Percentiles rank a stretch among this genome's conserved stretches.
Conservation (phyloP, 441 rosid species). For the Daphne laureola region DNA sequence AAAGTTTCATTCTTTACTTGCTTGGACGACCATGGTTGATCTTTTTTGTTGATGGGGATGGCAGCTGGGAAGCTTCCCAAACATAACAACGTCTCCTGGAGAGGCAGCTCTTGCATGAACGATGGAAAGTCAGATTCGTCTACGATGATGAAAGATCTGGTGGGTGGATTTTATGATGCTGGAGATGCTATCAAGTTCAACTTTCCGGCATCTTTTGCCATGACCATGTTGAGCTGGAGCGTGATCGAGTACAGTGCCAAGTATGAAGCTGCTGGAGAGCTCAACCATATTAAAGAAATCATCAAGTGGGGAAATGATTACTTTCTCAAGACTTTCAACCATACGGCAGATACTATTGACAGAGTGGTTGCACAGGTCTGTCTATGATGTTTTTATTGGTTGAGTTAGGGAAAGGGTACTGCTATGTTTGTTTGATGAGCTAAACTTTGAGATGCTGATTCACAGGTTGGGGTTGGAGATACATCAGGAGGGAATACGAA, state of each 20-base stretch:
- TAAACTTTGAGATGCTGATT: neutral
- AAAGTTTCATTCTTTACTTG: neutral
- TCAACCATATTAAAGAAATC: slow-evolving; percentile 56
- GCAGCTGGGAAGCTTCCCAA: slow-evolving; percentile 79
- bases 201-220: slow-evolving; percentile 71
- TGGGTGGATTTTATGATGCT: slow-evolving; percentile 84
- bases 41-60: neutral
- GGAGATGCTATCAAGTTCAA: slow-evolving; percentile 91
- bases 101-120: slow-evolving; percentile 56
- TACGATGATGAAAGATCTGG: slow-evolving; percentile 42
- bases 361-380: slow-evolving; percentile 59
- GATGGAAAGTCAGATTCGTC: slow-evolving; percentile 58
- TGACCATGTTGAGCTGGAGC: slow-evolving; percentile 98
- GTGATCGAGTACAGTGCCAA: slow-evolving; percentile 92
- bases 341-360: slow-evolving; percentile 49
- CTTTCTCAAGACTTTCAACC: slow-evolving; percentile 68
- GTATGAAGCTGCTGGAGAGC: slow-evolving; percentile 88
- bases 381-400: neutral
- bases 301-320: slow-evolving; percentile 80
- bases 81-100: slow-evolving; percentile 78
- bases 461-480: slow-evolving; percentile 68
- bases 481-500: slow-evolving; percentile 59
- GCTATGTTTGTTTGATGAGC: neutral
- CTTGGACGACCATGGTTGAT: neutral
- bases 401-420: neutral